A percentile compares a stretch with the other conserved stretches of the same genome.
These are phyloP conservation scores for Peronospora tabacina DNA, from an alignment of 352 stramenopile genomes.

Conservation along the genomic window DNA sequence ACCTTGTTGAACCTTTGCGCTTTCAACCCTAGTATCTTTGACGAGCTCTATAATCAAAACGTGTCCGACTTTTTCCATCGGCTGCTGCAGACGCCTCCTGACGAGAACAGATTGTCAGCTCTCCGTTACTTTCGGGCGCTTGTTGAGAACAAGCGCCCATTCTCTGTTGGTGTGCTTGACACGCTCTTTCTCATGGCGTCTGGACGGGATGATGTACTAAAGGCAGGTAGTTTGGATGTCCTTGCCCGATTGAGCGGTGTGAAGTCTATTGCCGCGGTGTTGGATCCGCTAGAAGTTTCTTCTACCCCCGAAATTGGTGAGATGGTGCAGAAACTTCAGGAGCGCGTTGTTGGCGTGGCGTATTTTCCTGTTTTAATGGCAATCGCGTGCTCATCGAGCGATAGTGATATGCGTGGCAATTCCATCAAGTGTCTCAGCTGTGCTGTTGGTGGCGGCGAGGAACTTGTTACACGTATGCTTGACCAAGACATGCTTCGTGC, in stretches of 20 bases:
- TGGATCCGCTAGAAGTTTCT: conserved; percentile 37
- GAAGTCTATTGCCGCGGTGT: conserved; percentile 38
- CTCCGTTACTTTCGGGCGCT: conserved; percentile 63
- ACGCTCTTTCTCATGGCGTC: conserved; percentile 67
- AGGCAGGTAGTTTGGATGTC: conserved; percentile 45
- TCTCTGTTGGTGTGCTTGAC: conserved; percentile 55
- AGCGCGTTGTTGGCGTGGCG: conserved; percentile 46
- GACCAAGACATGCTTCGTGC: conserved; percentile 64
- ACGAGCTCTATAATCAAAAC: conserved; percentile 51
- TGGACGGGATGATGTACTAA: conserved; percentile 42
- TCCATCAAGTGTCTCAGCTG: conserved; percentile 67
- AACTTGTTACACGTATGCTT: conserved; percentile 51
- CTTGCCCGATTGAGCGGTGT: conserved; percentile 49
- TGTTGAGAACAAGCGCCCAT: conserved; percentile 43
- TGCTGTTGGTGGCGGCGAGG: conserved; percentile 47
- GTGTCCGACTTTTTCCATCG: conserved; percentile 72
- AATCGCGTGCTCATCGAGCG: conserved; percentile 40
- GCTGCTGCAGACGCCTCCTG: conserved; percentile 62
- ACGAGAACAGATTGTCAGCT: conserved; percentile 64
- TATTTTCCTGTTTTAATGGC: conserved; percentile 63
- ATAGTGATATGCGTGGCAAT: conserved; percentile 42
- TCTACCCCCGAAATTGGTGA: conserved; percentile 34
- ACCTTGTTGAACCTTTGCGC: conserved; percentile 76
- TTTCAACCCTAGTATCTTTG: conserved; percentile 59
- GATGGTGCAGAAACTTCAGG: conserved; percentile 50